Evolutionary conservation across 1,139 yeast genomes (phyloP).

Genomic region (Candida labiduridarum): DNA sequence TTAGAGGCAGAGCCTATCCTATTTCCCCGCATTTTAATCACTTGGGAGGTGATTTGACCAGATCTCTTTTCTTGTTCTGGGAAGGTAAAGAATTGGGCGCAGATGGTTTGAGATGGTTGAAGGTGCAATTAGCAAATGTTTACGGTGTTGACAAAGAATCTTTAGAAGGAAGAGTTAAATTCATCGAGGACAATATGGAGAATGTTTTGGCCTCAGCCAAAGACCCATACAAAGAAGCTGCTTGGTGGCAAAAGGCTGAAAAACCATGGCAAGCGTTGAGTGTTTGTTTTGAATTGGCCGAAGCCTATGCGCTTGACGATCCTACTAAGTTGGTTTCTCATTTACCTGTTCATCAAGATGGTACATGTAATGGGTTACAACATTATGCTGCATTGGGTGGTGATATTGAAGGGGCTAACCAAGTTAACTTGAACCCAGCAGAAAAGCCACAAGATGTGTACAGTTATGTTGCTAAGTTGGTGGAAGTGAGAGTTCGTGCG

Average conservation of each 20-base stretch:
- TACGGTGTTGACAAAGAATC: conserved; percentile 88
- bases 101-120: conserved; percentile 81
- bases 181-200: conserved; percentile 68
- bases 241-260: conserved; percentile 88
- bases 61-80: conserved; percentile 88
- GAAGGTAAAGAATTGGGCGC: conserved; percentile 79
- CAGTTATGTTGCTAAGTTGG: conserved; percentile 77
- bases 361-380: conserved; percentile 96
- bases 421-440: conserved; percentile 83
- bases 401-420: conserved; percentile 90
- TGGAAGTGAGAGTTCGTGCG: conserved; percentile 55
- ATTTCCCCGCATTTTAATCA: conserved; percentile 80
- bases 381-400: conserved; percentile 99
- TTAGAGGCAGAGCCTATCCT: conserved; percentile 96
- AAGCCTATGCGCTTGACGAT: conserved; percentile 69
- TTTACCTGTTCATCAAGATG: conserved; percentile 95
- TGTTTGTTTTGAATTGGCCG: conserved; percentile 76
- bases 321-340: conserved; percentile 78
- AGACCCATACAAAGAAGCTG: conserved; percentile 61
- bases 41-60: conserved; percentile 87
- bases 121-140: conserved; percentile 85
- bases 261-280: conserved; percentile 96
- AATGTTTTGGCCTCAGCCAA: conserved; percentile 67
- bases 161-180: conserved; percentile 71
- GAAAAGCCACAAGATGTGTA: conserved; percentile 93